Percentiles rank a stretch among this genome's conserved stretches.
Evolutionary conservation across 495 filamentous ascomycete species (phyloP).

Genomic region (Durotheca rogersii): DNA sequence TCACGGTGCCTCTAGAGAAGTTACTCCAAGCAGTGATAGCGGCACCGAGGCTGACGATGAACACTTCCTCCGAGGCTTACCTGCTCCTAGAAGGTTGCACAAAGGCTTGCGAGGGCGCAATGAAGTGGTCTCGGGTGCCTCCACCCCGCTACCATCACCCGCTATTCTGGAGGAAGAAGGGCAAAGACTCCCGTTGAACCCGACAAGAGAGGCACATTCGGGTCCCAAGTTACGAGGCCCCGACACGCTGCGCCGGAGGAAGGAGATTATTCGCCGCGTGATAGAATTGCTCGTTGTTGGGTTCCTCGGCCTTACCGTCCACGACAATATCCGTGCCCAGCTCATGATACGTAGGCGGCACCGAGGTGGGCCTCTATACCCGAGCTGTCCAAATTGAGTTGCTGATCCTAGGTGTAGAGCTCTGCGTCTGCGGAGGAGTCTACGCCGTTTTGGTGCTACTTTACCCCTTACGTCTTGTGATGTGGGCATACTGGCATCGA

Average conservation of each 20-base stretch:
- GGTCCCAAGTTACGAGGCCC: slow-evolving; percentile 28
- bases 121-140: slow-evolving; percentile 47
- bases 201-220: slow-evolving; percentile 25
- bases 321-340: slow-evolving; percentile 37
- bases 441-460: slow-evolving; percentile 34
- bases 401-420: slow-evolving; percentile 36
- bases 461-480: slow-evolving; percentile 49
- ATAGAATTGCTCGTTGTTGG: slow-evolving; percentile 47
- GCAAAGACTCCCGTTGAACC: slow-evolving; percentile 22
- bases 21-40: slow-evolving; percentile 73
- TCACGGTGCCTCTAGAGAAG: slow-evolving; percentile 39
- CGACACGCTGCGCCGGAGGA: slow-evolving; percentile 43
- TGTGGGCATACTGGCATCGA: slow-evolving; percentile 44
- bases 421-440: slow-evolving; percentile 26
- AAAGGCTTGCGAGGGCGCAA: slow-evolving; percentile 69
- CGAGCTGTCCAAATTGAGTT: neutral
- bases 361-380: slow-evolving; percentile 35
- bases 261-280: slow-evolving; percentile 47
- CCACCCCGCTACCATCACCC: slow-evolving; percentile 62
- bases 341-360: slow-evolving; percentile 36
- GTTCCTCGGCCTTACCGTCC: slow-evolving; percentile 43
- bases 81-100: slow-evolving; percentile 69
- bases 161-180: slow-evolving; percentile 59
- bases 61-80: slow-evolving; percentile 74
- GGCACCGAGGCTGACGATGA: slow-evolving; percentile 94